Evolutionary conservation across 352 stramenopile genomes (phyloP), one percentile per base, ranked within the genome.

Genomic region (Pythium utonaiense): DNA sequence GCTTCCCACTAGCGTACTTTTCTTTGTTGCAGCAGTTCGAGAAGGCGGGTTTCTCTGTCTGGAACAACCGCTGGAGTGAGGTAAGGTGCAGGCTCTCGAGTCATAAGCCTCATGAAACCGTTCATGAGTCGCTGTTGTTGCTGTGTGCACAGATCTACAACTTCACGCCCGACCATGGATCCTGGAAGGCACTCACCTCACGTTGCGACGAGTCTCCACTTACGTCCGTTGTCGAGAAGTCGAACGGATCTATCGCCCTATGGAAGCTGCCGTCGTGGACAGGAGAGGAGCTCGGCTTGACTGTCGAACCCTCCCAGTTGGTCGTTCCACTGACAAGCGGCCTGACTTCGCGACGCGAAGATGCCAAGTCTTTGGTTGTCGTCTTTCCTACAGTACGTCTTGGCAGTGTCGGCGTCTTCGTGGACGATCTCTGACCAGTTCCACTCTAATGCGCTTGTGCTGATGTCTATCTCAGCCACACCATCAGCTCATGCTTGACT

Each of bases 11-110:
- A 6, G 71, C 75, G 6, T 91, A 91, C 64, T 88, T 91, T 57
- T 86, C 74, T 3, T 55, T 93, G 51, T 74, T 87, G 56, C 75
- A 89, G 42, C 79, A 93, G 28, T 73, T 91, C 45, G 75, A 79
- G 16, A 64, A 69, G 36, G 71, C 77, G 66, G 84, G 84, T 22
- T 87, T 93, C 63, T 88, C 78, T 0, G 69, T 86, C 25, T 93
- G 83, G 79, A 87, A 89, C 71, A 93, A 90, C 71, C 78, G 80
- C 25, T 93, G 83, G 80, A 90, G 80, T 53, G 83, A 93, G 77
- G 83, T 90, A 33, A 22, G 22, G 25, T 13, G 47, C 21, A 33
- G 2, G 27, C n/a, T n/a, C n/a, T n/a, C n/a, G n/a, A n/a, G n/a
- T n/a, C n/a, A n/a, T n/a, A n/a, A n/a, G n/a, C n/a, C n/a, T n/a